Conservation (phyloP, 352 stramenopile species). For the Phytophthora kernoviae region DNA sequence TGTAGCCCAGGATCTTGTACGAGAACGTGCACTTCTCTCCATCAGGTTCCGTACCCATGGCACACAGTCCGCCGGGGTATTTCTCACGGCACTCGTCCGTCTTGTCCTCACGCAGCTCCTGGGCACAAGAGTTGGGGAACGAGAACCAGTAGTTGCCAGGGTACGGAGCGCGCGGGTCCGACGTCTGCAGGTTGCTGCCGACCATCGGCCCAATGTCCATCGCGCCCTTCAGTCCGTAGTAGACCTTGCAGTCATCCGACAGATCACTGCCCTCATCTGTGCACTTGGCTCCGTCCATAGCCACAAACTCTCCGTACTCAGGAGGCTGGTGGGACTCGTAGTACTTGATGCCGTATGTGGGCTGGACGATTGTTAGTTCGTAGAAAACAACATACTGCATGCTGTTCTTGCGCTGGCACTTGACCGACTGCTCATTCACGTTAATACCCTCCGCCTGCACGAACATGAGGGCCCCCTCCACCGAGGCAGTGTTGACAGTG, state of each 20-base stretch:
- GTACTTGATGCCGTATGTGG: conserved; percentile 44
- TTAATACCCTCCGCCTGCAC: conserved; percentile 75
- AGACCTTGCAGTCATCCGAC: conserved; percentile 49
- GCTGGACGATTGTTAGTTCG: conserved; percentile 53
- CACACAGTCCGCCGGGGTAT: conserved; percentile 50
- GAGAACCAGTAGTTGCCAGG: conserved; percentile 83
- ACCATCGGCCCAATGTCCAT: conserved; percentile 54
- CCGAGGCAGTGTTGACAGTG: conserved; percentile 59
- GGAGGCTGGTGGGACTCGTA: conserved; percentile 42
- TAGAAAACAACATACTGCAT: conserved; percentile 74
- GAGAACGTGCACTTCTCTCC: conserved; percentile 67
- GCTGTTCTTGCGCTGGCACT: conserved; percentile 65
- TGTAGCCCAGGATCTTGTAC: conserved; percentile 66
- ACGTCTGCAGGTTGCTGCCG: conserved; percentile 48
- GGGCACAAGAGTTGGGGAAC: conserved; percentile 69
- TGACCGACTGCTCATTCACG: conserved; percentile 36
- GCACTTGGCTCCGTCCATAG: conserved; percentile 69
- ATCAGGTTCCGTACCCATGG: conserved; percentile 45
- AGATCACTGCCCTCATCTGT: conserved; percentile 42
- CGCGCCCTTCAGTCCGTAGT: conserved; percentile 46
- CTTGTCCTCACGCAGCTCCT: conserved; percentile 47
- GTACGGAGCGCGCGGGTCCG: conserved; percentile 64
- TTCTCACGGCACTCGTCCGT: conserved; percentile 41
- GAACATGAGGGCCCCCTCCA: conserved; percentile 71
- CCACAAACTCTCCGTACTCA: conserved; percentile 57